Base-by-base conservation (phyloP, 768 basidiomycete genomes). In the Russula emetica region DNA sequence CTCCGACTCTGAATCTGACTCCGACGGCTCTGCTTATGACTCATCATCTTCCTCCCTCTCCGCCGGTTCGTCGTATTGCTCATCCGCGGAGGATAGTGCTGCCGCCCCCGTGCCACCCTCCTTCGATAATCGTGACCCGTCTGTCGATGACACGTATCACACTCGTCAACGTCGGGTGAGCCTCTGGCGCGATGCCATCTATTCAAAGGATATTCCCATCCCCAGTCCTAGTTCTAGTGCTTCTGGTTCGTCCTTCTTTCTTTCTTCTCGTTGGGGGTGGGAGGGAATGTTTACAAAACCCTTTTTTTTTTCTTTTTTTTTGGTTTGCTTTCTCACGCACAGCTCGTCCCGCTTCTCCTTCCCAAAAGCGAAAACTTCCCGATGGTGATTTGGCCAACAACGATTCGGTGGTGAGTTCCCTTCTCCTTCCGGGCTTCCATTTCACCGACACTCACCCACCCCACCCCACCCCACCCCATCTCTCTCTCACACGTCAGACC, bases 11-110 rank as follows among this genome's bases (percentile, higher is more conserved):
- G 30, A 63, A 0, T 9, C 36, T 3, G 36, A 45, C 14, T 63
- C 61, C n/a, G 28, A 4, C 18, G 16, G 1, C 22, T 66, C 69
- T 64, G 76, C n/a, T 69, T 72, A 65, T 78, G 82, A 55, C 76
- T 83, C 70, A 77, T 78, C 74, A 71, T 80, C 66, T 73, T 77
- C 69, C 78, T 70, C 71, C 60, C 75, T 78, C 45, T 76, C 70
- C n/a, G 75, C 73, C 28, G 79, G 79, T 72, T 80, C 83, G 0
- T 88, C 86, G 0, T 90, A 89, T 67, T 90, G 88, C 78, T 90
- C 88, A 22, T 90, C 87, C 22, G 82, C 83, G 67, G 64, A 78
- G 72, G 26, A 71, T 62, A 62, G 56, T 44, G 59, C 69, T 64
- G 28, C 67, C 52, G 28, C 67, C 52, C 26, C n/a, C 9, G 71